Evolutionary conservation across 306 rosid genomes (phyloP), one percentile per base, ranked within the genome.

Genomic region (Quercus bicolor): DNA sequence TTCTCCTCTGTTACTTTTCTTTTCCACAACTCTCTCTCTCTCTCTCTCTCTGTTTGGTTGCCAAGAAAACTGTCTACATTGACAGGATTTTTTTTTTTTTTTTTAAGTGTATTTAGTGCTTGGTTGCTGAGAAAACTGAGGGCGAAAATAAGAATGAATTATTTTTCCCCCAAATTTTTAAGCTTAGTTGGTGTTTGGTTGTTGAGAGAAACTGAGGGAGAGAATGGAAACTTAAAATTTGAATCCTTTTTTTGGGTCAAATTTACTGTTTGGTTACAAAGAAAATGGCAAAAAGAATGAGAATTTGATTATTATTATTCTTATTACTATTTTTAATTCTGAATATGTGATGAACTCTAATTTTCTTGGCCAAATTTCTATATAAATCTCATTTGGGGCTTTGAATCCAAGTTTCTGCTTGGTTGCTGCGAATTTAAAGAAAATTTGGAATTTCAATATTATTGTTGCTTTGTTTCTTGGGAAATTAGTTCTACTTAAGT

Each of bases 1-100:
- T 60, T 68, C 31, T 78, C 80, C 21, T 18, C 70, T 2, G 56
- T 74, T 78, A 68, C 29, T 40, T 12, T 40, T n/a, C 53, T 26
- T 5, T 29, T 74, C 1, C 70, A 34, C 16, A 34, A 5, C 73
- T 71, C 54, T 37, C 11, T 37, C 45, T 37, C 43, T 37, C 43
- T 37, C 2, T 6, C 43, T 34, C 43, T 34, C 40, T n/a, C 8
- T 4, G 6, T 28, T 48, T 24, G 66, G 33, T 60, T 24, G 7
- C 19, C 18, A 0, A 26, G 18, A 23, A 21, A 60, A 5, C 9
- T 0, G 53, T 10, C 16, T 48, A 56, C 45, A 40, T 0, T 40
- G 45, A 40, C 12, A 2, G 0, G 0, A 40, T 0, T 8, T 40
- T 37, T 0, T 37, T 37, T 34, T 34, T 1, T 34, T 6, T 34